A percentile compares a stretch with the other conserved stretches of the same genome.
phyloP scores from a whole-genome alignment of 2,329 filamentous ascomycete genomes.

The Coleophoma eucalyptorum region DNA sequence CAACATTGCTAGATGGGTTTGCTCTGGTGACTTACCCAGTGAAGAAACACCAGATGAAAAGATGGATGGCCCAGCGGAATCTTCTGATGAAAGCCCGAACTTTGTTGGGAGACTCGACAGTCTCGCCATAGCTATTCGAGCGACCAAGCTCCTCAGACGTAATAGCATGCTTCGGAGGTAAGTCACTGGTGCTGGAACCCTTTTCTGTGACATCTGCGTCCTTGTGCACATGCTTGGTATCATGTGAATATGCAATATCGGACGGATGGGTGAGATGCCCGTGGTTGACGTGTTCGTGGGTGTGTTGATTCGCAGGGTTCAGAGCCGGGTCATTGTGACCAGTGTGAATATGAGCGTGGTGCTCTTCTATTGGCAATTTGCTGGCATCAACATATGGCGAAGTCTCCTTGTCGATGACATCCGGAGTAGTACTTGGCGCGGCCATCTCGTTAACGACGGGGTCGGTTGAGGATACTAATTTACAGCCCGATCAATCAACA shows the following conservation, averaged over 20 bases:
- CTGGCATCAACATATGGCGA: not conserved
- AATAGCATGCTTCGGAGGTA: not conserved
- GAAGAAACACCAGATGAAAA: slow-evolving; percentile 1
- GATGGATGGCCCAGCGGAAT: not conserved
- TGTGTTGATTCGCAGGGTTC: not conserved
- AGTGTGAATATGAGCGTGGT: not conserved
- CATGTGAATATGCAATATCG: not conserved
- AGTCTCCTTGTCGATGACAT: not conserved
- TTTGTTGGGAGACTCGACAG: not conserved
- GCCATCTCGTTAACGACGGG: not conserved
- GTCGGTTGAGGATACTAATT: not conserved
- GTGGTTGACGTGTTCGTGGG: not conserved
- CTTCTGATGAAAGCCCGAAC: not conserved
- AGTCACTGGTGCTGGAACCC: not conserved
- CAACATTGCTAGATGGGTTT: not conserved
- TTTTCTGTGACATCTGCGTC: not conserved
- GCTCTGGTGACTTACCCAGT: not conserved
- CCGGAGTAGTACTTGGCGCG: not conserved
- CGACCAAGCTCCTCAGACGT: not conserved
- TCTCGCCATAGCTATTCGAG: not conserved
- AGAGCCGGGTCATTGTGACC: not conserved
- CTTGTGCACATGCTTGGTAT: not conserved
- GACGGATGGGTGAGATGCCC: not conserved
- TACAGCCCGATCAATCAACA: not conserved
- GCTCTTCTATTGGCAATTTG: not conserved